Conservation (phyloP, 2,329 filamentous ascomycete genomes). For the Cladosporium sp. region DNA sequence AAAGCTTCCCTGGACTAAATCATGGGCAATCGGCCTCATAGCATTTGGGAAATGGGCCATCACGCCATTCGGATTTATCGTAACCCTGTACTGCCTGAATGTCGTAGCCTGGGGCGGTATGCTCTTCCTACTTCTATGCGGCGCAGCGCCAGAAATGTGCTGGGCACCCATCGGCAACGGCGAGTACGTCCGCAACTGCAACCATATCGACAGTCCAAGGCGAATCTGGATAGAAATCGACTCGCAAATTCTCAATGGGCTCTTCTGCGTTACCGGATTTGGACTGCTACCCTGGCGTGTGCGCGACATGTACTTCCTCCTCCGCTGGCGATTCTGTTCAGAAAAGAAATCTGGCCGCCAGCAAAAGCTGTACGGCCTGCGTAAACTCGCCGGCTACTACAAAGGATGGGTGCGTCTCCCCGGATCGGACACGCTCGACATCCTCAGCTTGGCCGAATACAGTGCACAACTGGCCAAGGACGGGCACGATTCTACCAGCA, state of each 20-base stretch:
- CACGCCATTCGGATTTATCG: constrained; percentile 71
- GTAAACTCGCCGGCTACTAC: constrained; percentile 70
- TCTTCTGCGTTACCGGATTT: constrained; percentile 85
- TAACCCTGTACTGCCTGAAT: constrained; percentile 75
- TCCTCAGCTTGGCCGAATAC: constrained; percentile 18
- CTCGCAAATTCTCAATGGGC: constrained; percentile 74
- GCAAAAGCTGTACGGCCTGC: constrained; percentile 52
- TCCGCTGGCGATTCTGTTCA: constrained; percentile 55
- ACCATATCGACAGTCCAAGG: constrained; percentile 56
- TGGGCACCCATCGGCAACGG: constrained; percentile 38
- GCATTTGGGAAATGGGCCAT: constrained; percentile 69
- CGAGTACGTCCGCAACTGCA: constrained; percentile 26
- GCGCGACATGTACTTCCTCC: constrained; percentile 70
- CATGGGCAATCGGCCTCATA: constrained; percentile 54
- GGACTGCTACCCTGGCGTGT: constrained; percentile 82
- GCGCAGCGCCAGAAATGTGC: constrained; percentile 71
- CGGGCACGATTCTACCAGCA: neutral
- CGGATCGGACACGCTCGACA: constrained; percentile 58
- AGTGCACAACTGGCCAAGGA: neutral
- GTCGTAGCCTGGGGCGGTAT: constrained; percentile 87
- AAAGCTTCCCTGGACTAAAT: constrained; percentile 52
- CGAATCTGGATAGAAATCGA: constrained; percentile 81
- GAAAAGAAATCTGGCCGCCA: constrained; percentile 19
- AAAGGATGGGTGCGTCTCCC: constrained; percentile 69
- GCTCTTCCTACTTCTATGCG: constrained; percentile 79